A percentile compares a stretch with the other conserved stretches of the same genome.
Conservation (phyloP, 2,329 filamentous ascomycete genomes). For the Colletotrichum tropicale region DNA sequence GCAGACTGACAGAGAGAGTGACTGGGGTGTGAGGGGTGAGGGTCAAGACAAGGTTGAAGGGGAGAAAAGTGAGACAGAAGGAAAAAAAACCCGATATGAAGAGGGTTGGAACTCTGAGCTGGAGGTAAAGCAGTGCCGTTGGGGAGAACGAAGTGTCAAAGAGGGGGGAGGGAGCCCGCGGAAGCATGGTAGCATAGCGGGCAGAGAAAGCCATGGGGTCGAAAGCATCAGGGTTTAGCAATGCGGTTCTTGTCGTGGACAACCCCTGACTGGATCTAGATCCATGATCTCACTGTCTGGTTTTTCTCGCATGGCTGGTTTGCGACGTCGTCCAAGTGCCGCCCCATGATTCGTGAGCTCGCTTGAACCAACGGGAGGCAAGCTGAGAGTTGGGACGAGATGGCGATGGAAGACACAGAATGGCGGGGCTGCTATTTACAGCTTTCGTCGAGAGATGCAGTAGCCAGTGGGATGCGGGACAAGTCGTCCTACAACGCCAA, state of each 20-base stretch:
- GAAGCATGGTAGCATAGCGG: neutral
- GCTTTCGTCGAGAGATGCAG: neutral
- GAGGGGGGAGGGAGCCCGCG: neutral
- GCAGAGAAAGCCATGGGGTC: neutral
- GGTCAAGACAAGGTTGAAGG: neutral
- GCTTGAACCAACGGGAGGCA: neutral
- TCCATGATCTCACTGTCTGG: constrained; percentile 2
- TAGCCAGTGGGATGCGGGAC: neutral
- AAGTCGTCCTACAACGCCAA: neutral
- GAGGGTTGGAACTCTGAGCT: neutral
- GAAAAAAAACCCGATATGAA: neutral
- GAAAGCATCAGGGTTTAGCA: neutral
- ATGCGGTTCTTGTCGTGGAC: neutral
- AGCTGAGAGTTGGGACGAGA: neutral
- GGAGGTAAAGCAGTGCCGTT: neutral
- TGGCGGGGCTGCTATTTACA: neutral
- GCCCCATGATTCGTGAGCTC: constrained; percentile 6
- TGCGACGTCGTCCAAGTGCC: constrained; percentile 10
- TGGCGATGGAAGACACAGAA: neutral
- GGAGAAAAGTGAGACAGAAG: neutral
- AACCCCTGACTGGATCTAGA: neutral
- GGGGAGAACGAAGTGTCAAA: neutral
- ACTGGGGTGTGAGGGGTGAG: neutral
- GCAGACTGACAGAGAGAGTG: constrained; percentile 6
- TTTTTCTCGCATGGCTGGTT: neutral